phyloP scores from a whole-genome alignment of 306 rosid genomes.

The Neltuma alba region DNA sequence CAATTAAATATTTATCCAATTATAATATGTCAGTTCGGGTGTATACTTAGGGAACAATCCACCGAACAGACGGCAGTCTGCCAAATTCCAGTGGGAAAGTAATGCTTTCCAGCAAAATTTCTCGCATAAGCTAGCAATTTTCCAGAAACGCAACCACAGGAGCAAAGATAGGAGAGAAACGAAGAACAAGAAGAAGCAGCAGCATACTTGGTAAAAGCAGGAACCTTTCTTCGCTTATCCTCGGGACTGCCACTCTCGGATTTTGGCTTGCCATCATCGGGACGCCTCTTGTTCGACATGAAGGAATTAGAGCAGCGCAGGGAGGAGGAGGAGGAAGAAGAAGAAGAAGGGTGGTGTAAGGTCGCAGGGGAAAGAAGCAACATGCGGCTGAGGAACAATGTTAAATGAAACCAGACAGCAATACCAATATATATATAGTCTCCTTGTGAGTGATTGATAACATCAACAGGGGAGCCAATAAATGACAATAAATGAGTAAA shows the following conservation, averaged over 20 bases:
- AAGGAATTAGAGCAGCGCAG: conserved; percentile 14
- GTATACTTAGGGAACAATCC: neutral
- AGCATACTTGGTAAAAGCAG: conserved; percentile 53
- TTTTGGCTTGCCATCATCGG: conserved; percentile 65
- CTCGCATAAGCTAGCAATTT: neutral
- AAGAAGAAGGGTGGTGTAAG: neutral
- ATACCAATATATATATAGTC: neutral
- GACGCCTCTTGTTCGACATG: conserved; percentile 88
- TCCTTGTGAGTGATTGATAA: neutral
- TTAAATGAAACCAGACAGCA: conserved; percentile 6
- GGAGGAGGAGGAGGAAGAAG: neutral
- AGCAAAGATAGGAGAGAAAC: neutral
- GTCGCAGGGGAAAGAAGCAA: conserved; percentile 36
- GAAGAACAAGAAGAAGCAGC: neutral
- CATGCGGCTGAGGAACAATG: conserved; percentile 43
- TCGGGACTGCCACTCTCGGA: conserved; percentile 52
- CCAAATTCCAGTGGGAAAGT: neutral
- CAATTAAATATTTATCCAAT: neutral
- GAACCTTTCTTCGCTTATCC: conserved; percentile 74
- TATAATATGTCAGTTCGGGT: neutral
- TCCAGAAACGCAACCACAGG: neutral
- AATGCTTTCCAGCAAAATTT: neutral
- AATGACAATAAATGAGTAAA: conserved; percentile 34
- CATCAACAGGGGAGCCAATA: neutral
- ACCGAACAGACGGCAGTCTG: neutral